These are phyloP conservation scores for Hypoxylon sp. DNA, from an alignment of 2,329 filamentous ascomycete species.

Conservation along the genomic window DNA sequence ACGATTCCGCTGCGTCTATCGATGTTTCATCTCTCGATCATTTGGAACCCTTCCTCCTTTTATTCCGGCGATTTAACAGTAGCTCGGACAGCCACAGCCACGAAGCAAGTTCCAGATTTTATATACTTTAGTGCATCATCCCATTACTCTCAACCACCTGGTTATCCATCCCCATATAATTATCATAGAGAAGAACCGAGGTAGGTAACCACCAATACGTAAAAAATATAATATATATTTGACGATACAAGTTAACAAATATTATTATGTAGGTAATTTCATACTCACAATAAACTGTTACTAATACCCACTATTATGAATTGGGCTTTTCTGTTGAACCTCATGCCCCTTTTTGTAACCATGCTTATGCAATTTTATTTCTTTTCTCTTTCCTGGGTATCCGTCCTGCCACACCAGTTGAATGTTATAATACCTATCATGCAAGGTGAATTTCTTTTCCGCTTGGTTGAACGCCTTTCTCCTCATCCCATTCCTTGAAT, in stretches of 20 bases:
- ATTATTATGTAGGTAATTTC: too few relatives aligned
- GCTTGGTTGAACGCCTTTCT: conserved; percentile 18
- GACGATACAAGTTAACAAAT: too few relatives aligned
- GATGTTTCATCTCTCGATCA: conserved; percentile 24
- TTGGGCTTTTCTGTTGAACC: conserved; percentile 33
- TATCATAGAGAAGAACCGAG: conserved; percentile 4
- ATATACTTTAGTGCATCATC: too few relatives aligned
- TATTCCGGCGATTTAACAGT: too few relatives aligned
- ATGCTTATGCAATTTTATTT: conserved; percentile 17
- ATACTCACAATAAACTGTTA: conserved; percentile 3
- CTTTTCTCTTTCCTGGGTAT: conserved; percentile 24
- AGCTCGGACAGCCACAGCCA: too few relatives aligned
- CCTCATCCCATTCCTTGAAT: neutral
- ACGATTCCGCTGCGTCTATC: neutral
- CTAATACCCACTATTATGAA: conserved; percentile 9
- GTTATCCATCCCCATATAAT: too few relatives aligned
- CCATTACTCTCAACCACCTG: too few relatives aligned
- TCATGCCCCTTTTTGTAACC: conserved; percentile 31
- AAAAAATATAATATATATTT: too few relatives aligned
- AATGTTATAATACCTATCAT: conserved; percentile 30
- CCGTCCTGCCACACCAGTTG: conserved; percentile 31
- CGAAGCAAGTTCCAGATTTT: neutral
- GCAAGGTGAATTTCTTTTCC: conserved; percentile 12
- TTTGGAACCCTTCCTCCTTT: conserved; percentile 12
- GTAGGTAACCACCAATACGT: too few relatives aligned